Conservation (phyloP, 208 protist species). For the Acanthamoeba healyi region DNA sequence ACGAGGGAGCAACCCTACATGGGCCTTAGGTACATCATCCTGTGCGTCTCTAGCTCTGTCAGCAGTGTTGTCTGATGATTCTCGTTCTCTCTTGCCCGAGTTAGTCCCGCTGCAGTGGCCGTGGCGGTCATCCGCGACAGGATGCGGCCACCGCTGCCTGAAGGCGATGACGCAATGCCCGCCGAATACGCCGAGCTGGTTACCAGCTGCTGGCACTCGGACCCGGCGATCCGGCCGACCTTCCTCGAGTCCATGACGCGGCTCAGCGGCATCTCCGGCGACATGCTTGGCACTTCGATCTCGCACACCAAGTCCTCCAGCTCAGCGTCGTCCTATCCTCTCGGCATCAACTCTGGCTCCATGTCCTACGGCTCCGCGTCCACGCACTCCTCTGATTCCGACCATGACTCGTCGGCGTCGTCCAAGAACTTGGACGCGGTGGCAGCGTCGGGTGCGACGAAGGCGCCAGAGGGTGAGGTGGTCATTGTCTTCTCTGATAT, state of each 20-base stretch:
- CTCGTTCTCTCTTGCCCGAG: background rate
- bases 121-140: conserved; percentile 44
- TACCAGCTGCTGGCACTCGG: background rate
- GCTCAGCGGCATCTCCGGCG: background rate
- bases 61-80: background rate
- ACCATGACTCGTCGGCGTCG: too few relatives aligned
- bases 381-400: too few relatives aligned
- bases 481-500: conserved; percentile 61
- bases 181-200: conserved; percentile 1
- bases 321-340: background rate
- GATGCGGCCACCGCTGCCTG: background rate
- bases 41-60: background rate
- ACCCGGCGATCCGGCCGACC: conserved; percentile 48
- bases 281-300: background rate
- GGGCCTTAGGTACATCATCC: background rate
- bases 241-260: conserved; percentile 69
- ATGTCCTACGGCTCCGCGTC: too few relatives aligned
- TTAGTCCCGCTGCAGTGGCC: conserved; percentile 30
- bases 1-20: conserved; percentile 5
- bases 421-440: background rate
- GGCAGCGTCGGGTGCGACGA: background rate
- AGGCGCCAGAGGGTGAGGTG: conserved; percentile 19
- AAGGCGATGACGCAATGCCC: background rate
- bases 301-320: background rate
- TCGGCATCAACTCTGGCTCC: background rate